Evolutionary conservation across 169 alveolate species (phyloP).

Genomic region (Perkinsus chesapeaki): DNA sequence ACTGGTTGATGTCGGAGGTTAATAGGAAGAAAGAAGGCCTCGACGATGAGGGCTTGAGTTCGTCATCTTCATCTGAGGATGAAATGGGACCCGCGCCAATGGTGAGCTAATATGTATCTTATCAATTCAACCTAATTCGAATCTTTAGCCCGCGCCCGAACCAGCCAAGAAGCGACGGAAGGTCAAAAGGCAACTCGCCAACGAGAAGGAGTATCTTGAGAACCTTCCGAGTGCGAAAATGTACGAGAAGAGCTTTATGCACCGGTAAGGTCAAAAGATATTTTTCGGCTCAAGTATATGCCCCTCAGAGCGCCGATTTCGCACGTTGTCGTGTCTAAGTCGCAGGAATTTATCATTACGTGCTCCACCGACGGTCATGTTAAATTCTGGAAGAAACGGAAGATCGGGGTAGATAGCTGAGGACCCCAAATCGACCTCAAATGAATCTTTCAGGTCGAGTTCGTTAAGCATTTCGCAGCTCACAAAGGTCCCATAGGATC

Average conservation of each 20-base stretch:
- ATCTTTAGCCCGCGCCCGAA: background rate
- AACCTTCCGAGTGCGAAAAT: slow-evolving; percentile 64
- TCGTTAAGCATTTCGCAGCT: slow-evolving; percentile 90
- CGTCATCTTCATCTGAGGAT: background rate
- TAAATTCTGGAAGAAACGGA: slow-evolving; percentile 92
- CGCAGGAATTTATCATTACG: slow-evolving; percentile 80
- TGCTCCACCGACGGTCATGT: slow-evolving; percentile 90
- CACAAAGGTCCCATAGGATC: slow-evolving; percentile 63
- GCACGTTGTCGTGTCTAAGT: slow-evolving; percentile 62
- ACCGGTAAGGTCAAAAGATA: slow-evolving; percentile 10
- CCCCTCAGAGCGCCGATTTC: background rate
- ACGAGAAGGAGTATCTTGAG: slow-evolving; percentile 54
- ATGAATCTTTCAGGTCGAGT: slow-evolving; percentile 80
- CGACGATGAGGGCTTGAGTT: background rate
- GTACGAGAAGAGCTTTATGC: slow-evolving; percentile 82
- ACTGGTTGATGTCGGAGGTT: background rate
- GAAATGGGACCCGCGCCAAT: background rate
- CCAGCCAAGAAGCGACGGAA: background rate
- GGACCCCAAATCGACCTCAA: too few relatives aligned
- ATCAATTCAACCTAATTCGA: background rate
- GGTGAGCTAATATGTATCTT: background rate
- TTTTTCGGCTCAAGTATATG: background rate
- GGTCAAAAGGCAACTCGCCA: slow-evolving; percentile 17
- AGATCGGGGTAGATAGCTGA: slow-evolving; percentile 67
- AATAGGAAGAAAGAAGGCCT: background rate